Base-by-base conservation (phyloP, 2,329 filamentous ascomycete species). In the Apiospora hydei region DNA sequence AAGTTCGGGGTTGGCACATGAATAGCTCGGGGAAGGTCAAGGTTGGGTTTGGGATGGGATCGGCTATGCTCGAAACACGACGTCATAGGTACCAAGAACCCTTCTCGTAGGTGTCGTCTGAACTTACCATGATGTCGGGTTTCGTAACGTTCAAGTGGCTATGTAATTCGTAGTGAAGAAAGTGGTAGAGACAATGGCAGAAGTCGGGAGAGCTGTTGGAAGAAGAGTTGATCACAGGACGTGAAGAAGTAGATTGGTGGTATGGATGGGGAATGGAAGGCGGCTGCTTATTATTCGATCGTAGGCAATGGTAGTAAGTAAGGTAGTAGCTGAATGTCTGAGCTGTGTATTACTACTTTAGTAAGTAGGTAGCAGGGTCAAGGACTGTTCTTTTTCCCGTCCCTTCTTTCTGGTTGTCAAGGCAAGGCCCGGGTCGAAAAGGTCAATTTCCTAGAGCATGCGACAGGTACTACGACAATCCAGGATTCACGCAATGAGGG, bases 91-190 rank as follows among this genome's bases (percentile, higher is more conserved):
- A 38, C 44, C 44, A 34, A 30, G 18, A n/a, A 49, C 5, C 67
- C 24, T 47, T 30, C 30, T 38, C 34, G 18, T 41, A 64, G 57
- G 34, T 41, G 21, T 8, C 13, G 57, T 41, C 30, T 64, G 3
- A 49, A 69, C 67, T 49, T 69, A 69, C 67, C 67, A 69, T 69
- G 57, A 64, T 64, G 34, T n/a, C 57, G 57, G 57, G 57, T 64
- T 64, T 64, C 18, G 34, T 64, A 64, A 24, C 26, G 18, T 64
- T n/a, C n/a, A 11, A 38, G 16, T 61, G 30, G 30, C 10, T 21
- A 30, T 30, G 26, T 30, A 64, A 64, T 41, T n/a, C 30, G 57
- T 64, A 41, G 57, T n/a, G 18, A 41, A 8, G 13, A 18, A 64
- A 7, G 34, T 24, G 57, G 57, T 38, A 13, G 57, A 41, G 57